Conservation (phyloP, 148 eudicot species). For the Rhododendron ferrugineum region DNA sequence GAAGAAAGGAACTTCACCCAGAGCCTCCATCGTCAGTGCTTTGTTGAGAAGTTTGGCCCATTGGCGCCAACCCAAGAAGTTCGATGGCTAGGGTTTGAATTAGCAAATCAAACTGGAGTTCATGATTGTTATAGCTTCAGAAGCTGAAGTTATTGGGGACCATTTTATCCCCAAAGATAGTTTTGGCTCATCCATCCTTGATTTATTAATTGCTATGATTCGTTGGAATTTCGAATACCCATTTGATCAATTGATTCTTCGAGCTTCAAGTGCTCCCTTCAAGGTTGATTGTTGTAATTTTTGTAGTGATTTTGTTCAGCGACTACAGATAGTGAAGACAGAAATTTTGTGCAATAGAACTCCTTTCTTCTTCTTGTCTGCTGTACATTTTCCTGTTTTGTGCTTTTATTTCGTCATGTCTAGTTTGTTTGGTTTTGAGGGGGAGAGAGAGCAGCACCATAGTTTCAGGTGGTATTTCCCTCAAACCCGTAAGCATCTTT, state of each 20-base stretch:
- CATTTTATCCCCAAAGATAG: constrained; percentile 15
- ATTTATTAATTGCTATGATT: constrained; percentile 28
- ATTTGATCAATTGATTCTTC: constrained; percentile 38
- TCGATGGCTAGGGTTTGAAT: constrained; percentile 43
- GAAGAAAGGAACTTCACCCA: constrained; percentile 53
- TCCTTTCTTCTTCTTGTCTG: background rate
- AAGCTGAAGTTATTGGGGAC: constrained; percentile 14
- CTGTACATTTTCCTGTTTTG: background rate
- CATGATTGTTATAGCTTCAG: constrained; percentile 12
- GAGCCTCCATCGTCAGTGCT: constrained; percentile 47
- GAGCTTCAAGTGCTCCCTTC: constrained; percentile 15
- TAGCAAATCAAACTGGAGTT: background rate
- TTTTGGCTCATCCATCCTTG: constrained; percentile 22
- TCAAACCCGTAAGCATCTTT: background rate
- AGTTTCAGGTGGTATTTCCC: background rate
- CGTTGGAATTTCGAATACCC: constrained; percentile 20
- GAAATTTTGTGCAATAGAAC: constrained; percentile 8
- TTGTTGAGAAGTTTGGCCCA: constrained; percentile 63
- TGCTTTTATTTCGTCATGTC: background rate
- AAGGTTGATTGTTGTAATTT: constrained; percentile 26
- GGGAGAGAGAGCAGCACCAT: background rate
- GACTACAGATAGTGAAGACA: constrained; percentile 12
- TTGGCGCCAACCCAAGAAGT: constrained; percentile 91
- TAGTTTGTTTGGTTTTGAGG: background rate
- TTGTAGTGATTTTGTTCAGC: constrained; percentile 20